Evolutionary conservation across 2,329 filamentous ascomycete species (phyloP).

Genomic region (Sordariomycetes sp.): DNA sequence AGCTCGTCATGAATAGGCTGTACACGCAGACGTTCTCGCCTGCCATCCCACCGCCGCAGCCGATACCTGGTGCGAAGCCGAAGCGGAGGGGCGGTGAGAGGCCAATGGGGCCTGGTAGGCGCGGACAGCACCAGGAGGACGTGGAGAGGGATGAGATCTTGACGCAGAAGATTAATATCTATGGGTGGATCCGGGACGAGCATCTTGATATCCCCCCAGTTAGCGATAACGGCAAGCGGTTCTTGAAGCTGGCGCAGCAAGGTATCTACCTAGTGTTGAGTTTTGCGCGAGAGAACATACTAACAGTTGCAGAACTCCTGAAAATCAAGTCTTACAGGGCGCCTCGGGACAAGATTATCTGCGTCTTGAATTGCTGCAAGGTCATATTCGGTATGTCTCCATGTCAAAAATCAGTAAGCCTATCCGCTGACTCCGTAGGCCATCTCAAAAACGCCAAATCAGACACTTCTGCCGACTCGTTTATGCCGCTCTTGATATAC

Average conservation of each 20-base stretch:
- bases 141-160: conserved; percentile 94
- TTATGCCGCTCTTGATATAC: conserved; percentile 89
- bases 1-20: conserved; percentile 94
- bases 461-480: conserved; percentile 91
- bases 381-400: conserved; percentile 73
- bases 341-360: conserved; percentile 97
- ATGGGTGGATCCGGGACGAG: conserved; percentile 85
- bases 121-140: conserved; percentile 94
- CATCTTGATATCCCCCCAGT: conserved; percentile 86
- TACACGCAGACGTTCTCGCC: conserved; percentile 96
- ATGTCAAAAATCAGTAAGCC: neutral
- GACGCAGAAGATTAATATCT: conserved; percentile 92
- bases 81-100: conserved; percentile 56
- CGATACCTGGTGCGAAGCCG: conserved; percentile 54
- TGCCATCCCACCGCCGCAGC: conserved; percentile 71
- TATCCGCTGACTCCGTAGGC: conserved; percentile 28
- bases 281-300: neutral
- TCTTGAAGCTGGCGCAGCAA: conserved; percentile 80
- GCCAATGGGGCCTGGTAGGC: conserved; percentile 64
- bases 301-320: conserved; percentile 54
- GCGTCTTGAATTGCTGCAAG: conserved; percentile 96
- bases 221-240: conserved; percentile 75
- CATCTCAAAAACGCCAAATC: conserved; percentile 83
- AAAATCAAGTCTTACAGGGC: conserved; percentile 97
- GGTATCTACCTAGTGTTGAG: conserved; percentile 26